Conservation (phyloP, 257 asterid genomes). For the Scutellaria minor region DNA sequence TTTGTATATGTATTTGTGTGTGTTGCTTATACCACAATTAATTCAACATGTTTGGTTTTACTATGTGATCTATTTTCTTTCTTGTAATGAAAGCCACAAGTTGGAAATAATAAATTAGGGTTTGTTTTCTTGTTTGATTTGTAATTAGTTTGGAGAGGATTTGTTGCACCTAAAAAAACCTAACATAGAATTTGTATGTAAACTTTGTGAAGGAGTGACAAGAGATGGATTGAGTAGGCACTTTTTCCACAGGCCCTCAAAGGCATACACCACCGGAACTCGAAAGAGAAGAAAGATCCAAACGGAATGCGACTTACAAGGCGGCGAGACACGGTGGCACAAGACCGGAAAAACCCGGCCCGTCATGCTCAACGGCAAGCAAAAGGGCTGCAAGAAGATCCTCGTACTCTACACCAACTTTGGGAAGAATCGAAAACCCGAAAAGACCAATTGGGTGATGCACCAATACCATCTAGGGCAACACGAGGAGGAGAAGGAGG, state of each 20-base stretch:
- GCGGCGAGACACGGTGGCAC: conserved; percentile 99
- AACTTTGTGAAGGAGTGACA: conserved; percentile 64
- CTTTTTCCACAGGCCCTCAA: conserved; percentile 97
- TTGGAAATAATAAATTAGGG: conserved; percentile 40
- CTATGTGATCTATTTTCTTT: too few species aligned
- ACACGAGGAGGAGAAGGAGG: conserved; percentile 91
- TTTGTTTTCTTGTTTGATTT: conserved; percentile 40
- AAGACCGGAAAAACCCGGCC: conserved; percentile 98
- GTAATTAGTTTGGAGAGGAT: conserved; percentile 1
- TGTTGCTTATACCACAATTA: conserved; percentile 38
- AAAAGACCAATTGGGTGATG: conserved; percentile 98
- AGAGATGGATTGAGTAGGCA: conserved; percentile 92
- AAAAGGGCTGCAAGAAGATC: conserved; percentile 96
- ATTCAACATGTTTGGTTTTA: conserved; percentile 57
- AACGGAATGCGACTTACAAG: conserved; percentile 83
- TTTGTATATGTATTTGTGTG: conserved; percentile 16
- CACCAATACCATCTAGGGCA: conserved; percentile 95
- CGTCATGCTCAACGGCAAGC: conserved; percentile 85
- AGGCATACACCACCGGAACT: conserved; percentile 99
- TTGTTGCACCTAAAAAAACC: conserved; percentile 68
- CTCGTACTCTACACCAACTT: conserved; percentile 89
- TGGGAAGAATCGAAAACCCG: conserved; percentile 96
- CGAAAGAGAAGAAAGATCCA: conserved; percentile 91
- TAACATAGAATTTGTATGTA: conserved; percentile 46
- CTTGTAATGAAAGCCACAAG: background rate